Base-by-base conservation (phyloP, 2,329 filamentous ascomycete species). In the Diplocarpon rosae region DNA sequence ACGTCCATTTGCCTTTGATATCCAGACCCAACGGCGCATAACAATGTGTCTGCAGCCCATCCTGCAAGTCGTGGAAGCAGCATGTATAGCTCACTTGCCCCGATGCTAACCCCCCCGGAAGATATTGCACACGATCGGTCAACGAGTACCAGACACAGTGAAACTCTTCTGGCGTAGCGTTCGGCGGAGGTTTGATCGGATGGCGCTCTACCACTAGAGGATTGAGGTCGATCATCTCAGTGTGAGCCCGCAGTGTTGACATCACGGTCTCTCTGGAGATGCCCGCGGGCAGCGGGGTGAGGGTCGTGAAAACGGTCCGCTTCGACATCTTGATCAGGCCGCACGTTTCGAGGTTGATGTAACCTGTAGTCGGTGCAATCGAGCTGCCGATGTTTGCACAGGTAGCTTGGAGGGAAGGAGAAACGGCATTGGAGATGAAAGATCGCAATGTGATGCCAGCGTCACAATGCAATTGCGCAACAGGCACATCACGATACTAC, bases 201-300 rank as follows among this genome's bases (percentile, higher is more conserved):
- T 80, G 73, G 46, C 85, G 75, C 49, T 83, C 78, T 50, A 83
- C 77, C 44, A 94, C 82, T 38, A 94, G 73, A 2, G 88, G 87
- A 63, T 93, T 94, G 46, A 94, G 69, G 59, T 90, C 82, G 58
- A 94, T 93, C 81, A 95, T 93, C 55, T 80, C 80, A 39, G 72
- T 63, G 65, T 93, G 86, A 62, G 83, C 73, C 62, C 87, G 85
- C 28, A 94, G 77, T 53, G 85, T 85, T 43, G 76, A 71, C 51
- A 93, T 62, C 34, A 85, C 85, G n/a, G 76, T 72, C 53, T 82
- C 72, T 43, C 85, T 76, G 38, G 77, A 70, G 52, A 92, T 74
- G 54, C 70, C 69, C 2, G 74, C 55, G 8, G 88, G 87, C 28
- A 94, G 72, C 14, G 86, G 83, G 24, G 85, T 92, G 55, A 89